phyloP scores from a whole-genome alignment of 2,329 filamentous ascomycete species.

The Alternaria panax region DNA sequence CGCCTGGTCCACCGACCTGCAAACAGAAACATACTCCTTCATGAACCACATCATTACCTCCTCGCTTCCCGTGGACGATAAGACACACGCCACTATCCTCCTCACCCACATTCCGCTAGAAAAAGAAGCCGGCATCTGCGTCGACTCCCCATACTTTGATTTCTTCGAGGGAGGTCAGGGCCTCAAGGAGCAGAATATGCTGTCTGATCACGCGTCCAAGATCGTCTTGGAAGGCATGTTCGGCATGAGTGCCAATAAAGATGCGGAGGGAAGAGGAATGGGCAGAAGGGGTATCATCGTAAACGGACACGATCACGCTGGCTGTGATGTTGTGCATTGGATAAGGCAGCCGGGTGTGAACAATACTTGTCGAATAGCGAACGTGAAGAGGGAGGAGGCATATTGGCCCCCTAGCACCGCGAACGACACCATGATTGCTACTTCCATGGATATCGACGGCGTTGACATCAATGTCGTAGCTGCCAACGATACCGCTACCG shows the following conservation, averaged over 20 bases:
- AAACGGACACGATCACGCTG: constrained; percentile 94
- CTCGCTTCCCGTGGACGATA: constrained; percentile 66
- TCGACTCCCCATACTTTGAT: constrained; percentile 82
- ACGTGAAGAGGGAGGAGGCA: constrained; percentile 19
- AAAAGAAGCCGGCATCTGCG: constrained; percentile 82
- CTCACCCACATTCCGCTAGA: constrained; percentile 92
- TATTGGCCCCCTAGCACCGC: constrained; percentile 21
- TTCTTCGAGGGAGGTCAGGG: constrained; percentile 74
- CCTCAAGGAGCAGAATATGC: constrained; percentile 89
- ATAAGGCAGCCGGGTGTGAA: constrained; percentile 29
- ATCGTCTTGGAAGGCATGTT: constrained; percentile 84
- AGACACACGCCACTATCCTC: constrained; percentile 78
- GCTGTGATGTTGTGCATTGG: constrained; percentile 89
- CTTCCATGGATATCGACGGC: constrained; percentile 1
- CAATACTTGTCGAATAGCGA: constrained; percentile 14
- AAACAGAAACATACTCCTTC: constrained; percentile 79
- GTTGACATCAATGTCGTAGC: constrained; percentile 6
- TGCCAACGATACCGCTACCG: constrained; percentile 8
- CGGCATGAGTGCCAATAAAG: constrained; percentile 71
- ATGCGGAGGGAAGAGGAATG: constrained; percentile 66
- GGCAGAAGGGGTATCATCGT: constrained; percentile 81
- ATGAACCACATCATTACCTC: constrained; percentile 72
- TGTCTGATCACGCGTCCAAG: constrained; percentile 73
- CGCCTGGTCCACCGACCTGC: constrained; percentile 69
- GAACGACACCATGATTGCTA: constrained; percentile 4